Evolutionary conservation across 140 eudicot species (phyloP).

Genomic region (Erigeron philadelphicus): DNA sequence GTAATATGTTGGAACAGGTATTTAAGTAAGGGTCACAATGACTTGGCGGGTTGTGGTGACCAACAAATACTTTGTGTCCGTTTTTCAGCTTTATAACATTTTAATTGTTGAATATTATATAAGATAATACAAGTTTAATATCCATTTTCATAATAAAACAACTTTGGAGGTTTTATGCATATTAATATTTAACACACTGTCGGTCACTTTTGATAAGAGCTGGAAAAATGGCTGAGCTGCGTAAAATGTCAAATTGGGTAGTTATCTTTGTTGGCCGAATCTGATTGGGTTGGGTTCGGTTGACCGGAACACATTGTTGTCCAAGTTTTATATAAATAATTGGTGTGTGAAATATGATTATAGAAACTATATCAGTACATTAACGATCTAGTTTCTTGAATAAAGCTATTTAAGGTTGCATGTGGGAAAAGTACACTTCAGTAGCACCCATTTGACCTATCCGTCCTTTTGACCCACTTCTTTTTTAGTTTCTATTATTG

Average conservation of each 20-base stretch:
- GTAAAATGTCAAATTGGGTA: too few relatives aligned
- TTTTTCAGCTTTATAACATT: background rate
- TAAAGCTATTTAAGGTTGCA: too few relatives aligned
- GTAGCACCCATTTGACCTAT: too few relatives aligned
- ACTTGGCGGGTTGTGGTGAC: background rate
- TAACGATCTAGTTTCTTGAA: background rate
- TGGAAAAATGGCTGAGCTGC: too few relatives aligned
- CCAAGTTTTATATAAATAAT: background rate
- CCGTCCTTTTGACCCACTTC: too few relatives aligned
- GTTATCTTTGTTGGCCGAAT: too few relatives aligned
- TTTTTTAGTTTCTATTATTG: too few relatives aligned
- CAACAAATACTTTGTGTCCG: background rate
- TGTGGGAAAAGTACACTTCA: too few relatives aligned
- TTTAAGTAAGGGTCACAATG: too few relatives aligned
- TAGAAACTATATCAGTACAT: background rate
- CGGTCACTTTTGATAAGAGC: too few relatives aligned
- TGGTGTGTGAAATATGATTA: background rate
- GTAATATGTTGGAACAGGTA: background rate
- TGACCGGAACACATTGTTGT: background rate
- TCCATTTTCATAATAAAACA: too few relatives aligned
- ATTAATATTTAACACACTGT: background rate
- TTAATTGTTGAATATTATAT: conserved; percentile 6
- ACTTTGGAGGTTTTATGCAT: background rate
- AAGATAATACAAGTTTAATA: background rate
- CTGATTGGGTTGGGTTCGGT: background rate